These are phyloP conservation scores for Halteria grandinella DNA, from an alignment of 73 alveolate genomes.

Conservation along the genomic window DNA sequence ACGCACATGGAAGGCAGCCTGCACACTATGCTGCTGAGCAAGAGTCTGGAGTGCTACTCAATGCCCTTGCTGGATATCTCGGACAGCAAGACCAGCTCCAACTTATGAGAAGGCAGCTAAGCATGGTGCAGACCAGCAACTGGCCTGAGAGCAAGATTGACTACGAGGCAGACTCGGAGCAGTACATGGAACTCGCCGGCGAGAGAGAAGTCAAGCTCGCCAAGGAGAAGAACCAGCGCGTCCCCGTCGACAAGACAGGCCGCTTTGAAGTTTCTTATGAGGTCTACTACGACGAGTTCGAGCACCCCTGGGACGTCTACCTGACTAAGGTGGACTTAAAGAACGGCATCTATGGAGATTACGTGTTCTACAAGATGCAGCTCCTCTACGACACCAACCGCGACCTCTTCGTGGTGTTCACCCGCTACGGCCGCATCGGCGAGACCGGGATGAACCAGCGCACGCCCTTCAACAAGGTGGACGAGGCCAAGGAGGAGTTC, in stretches of 20 bases:
- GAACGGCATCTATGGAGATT: slow-evolving; percentile 94
- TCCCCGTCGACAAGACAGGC: slow-evolving; percentile 72
- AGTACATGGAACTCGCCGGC: slow-evolving; percentile 55
- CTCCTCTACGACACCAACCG: slow-evolving; percentile 91
- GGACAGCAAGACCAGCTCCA: not conserved
- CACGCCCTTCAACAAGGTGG: slow-evolving; percentile 83
- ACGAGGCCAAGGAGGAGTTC: slow-evolving; percentile 80
- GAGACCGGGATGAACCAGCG: slow-evolving; percentile 95
- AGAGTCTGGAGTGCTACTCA: slow-evolving; percentile 38
- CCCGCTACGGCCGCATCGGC: slow-evolving; percentile 99
- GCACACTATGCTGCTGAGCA: slow-evolving; percentile 25
- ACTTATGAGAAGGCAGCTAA: not conserved
- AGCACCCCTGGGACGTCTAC: slow-evolving; percentile 88
- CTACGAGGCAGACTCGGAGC: slow-evolving; percentile 58
- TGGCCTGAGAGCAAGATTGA: slow-evolving; percentile 70
- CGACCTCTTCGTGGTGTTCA: slow-evolving; percentile 91
- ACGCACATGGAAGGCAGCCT: slow-evolving; percentile 49
- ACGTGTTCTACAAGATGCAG: slow-evolving; percentile 95
- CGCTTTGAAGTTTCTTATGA: slow-evolving; percentile 46
- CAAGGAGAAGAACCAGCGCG: slow-evolving; percentile 44
- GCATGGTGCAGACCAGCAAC: slow-evolving; percentile 14
- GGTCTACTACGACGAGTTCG: slow-evolving; percentile 49
- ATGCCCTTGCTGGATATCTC: slow-evolving; percentile 4
- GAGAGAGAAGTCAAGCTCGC: slow-evolving; percentile 48
- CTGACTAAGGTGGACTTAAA: slow-evolving; percentile 95